These are phyloP conservation scores for Colletotrichum lindemuthianum DNA, from an alignment of 2,329 filamentous ascomycete species.

Conservation along the genomic window DNA sequence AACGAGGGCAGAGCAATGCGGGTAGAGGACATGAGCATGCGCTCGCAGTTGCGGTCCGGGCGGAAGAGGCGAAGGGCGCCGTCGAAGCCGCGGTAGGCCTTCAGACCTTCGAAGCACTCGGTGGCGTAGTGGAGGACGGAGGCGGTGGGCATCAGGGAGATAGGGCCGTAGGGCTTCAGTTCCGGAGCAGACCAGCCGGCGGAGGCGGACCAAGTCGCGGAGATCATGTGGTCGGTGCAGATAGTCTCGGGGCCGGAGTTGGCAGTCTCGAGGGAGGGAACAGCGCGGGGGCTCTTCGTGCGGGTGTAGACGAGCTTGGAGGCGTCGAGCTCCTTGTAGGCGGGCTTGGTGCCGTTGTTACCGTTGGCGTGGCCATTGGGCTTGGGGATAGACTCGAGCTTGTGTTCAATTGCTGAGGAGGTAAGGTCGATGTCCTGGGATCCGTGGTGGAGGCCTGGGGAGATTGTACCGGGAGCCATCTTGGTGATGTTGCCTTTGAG, in stretches of 20 bases:
- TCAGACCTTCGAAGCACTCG: conserved; percentile 88
- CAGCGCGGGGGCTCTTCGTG: conserved; percentile 60
- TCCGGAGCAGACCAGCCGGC: conserved; percentile 79
- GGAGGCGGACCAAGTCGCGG: conserved; percentile 71
- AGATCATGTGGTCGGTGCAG: conserved; percentile 91
- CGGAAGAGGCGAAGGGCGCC: conserved; percentile 81
- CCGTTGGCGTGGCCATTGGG: conserved; percentile 40
- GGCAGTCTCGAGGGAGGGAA: conserved; percentile 61
- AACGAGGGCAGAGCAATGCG: conserved; percentile 82
- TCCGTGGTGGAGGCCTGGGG: conserved; percentile 52
- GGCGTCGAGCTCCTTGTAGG: conserved; percentile 69
- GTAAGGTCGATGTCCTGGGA: conserved; percentile 62
- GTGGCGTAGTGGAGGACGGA: conserved; percentile 89
- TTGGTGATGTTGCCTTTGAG: background rate
- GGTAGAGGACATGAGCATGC: conserved; percentile 67
- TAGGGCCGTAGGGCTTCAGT: conserved; percentile 79
- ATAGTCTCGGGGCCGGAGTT: conserved; percentile 61
- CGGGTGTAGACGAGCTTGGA: conserved; percentile 72
- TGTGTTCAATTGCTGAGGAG: conserved; percentile 61
- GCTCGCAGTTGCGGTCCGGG: conserved; percentile 76
- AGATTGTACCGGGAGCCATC: conserved; percentile 44
- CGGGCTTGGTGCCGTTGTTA: conserved; percentile 50
- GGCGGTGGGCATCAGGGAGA: conserved; percentile 83
- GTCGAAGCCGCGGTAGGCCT: conserved; percentile 83
- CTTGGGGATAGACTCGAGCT: conserved; percentile 49